These are phyloP conservation scores for Tranzscheliella williamsii DNA, from an alignment of 1,284 basidiomycete species.

Conservation along the genomic window DNA sequence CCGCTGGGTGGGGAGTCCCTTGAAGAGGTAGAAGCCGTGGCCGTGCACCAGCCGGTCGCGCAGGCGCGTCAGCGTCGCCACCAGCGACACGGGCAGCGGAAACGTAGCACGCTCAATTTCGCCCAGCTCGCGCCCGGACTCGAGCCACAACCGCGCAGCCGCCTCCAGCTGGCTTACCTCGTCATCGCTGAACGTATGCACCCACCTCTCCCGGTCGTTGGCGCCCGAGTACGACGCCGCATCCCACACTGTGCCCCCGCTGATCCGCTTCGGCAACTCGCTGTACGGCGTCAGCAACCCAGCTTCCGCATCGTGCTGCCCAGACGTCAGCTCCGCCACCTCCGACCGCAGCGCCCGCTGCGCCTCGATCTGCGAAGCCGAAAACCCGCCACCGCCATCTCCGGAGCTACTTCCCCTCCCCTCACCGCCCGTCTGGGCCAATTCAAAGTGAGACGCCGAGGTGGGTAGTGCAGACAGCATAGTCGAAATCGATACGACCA, in stretches of 20 bases:
- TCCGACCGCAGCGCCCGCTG: conserved; percentile 44
- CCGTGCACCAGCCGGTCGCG: conserved; percentile 40
- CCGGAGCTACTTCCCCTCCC: conserved; percentile 5
- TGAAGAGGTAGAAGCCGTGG: conserved; percentile 62
- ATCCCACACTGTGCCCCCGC: conserved; percentile 51
- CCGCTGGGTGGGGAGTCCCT: conserved; percentile 61
- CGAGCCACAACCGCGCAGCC: conserved; percentile 39
- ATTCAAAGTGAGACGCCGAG: neutral
- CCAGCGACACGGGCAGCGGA: conserved; percentile 39
- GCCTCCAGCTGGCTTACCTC: conserved; percentile 44
- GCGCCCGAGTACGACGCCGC: conserved; percentile 54
- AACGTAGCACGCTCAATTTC: conserved; percentile 55
- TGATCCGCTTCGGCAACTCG: conserved; percentile 59
- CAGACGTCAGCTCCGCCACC: conserved; percentile 48
- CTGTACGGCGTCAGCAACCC: conserved; percentile 53
- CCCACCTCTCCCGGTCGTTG: conserved; percentile 40
- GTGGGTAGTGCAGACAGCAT: neutral
- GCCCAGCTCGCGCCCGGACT: conserved; percentile 40
- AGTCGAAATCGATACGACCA: too few species aligned
- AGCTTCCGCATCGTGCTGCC: conserved; percentile 48
- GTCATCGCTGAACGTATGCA: conserved; percentile 37
- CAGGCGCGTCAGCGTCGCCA: conserved; percentile 27
- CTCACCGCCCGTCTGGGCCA: neutral
- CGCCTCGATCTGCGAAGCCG: conserved; percentile 32
- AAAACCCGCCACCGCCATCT: conserved; percentile 28